Conservation (phyloP, 176 grass and related monocot genomes). For the Aegilops tauschii region DNA sequence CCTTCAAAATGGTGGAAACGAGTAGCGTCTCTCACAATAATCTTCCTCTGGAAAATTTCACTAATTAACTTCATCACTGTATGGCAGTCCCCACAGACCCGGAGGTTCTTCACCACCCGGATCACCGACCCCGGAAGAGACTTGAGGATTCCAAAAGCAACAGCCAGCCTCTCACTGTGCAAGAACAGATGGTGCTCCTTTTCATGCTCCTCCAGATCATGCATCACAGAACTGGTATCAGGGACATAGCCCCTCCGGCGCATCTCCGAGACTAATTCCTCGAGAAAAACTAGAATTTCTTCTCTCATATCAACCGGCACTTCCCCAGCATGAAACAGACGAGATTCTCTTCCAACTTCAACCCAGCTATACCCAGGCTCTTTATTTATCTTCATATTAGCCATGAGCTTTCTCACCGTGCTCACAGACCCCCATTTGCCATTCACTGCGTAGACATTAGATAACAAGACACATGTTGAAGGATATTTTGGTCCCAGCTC, state of each 20-base stretch:
- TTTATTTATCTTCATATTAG: slow-evolving; percentile 58
- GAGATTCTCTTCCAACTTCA: slow-evolving; percentile 61
- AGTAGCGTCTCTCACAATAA: slow-evolving; percentile 57
- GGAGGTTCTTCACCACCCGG: slow-evolving; percentile 72
- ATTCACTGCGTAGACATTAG: slow-evolving; percentile 75
- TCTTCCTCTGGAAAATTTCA: slow-evolving; percentile 51
- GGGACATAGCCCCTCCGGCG: slow-evolving; percentile 76
- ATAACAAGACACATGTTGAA: slow-evolving; percentile 87
- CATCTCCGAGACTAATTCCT: slow-evolving; percentile 53
- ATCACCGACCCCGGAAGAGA: slow-evolving; percentile 62
- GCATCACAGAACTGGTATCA: slow-evolving; percentile 86
- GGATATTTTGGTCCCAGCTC: slow-evolving; percentile 59
- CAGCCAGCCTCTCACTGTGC: slow-evolving; percentile 88
- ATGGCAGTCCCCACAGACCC: slow-evolving; percentile 65
- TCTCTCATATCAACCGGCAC: slow-evolving; percentile 51
- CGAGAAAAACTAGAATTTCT: slow-evolving; percentile 61
- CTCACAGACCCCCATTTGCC: slow-evolving; percentile 68
- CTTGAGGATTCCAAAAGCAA: slow-evolving; percentile 73
- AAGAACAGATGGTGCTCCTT: slow-evolving; percentile 80
- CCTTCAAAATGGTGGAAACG: slow-evolving; percentile 71
- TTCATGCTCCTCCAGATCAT: slow-evolving; percentile 91
- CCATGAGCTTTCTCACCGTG: slow-evolving; percentile 62
- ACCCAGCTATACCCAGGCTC: slow-evolving; percentile 75
- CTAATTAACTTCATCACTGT: slow-evolving; percentile 67
- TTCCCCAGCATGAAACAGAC: slow-evolving; percentile 64